phyloP scores from a whole-genome alignment of 2,329 filamentous ascomycete genomes.

The Sphaerulina populicola region DNA sequence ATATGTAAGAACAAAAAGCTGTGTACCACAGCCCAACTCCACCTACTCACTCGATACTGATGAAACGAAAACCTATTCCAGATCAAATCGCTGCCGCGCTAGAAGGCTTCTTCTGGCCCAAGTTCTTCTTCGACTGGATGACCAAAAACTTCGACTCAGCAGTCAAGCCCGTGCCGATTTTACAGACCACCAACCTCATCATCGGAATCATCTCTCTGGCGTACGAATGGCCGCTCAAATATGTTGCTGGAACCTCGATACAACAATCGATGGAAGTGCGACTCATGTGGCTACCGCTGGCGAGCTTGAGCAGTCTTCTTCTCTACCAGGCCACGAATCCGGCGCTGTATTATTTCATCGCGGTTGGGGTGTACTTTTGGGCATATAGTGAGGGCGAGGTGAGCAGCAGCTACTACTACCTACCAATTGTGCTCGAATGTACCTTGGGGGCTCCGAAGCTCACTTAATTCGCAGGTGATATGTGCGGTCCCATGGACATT shows the following conservation, averaged over 20 bases:
- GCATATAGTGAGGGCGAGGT: slow-evolving; percentile 97
- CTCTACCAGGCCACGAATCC: slow-evolving; percentile 90
- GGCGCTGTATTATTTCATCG: slow-evolving; percentile 83
- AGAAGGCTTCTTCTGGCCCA: slow-evolving; percentile 94
- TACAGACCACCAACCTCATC: slow-evolving; percentile 84
- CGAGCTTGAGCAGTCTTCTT: slow-evolving; percentile 63
- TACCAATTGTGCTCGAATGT: background rate
- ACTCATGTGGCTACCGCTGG: slow-evolving; percentile 72
- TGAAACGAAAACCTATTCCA: slow-evolving; percentile 33
- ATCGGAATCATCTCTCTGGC: slow-evolving; percentile 69
- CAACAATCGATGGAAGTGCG: slow-evolving; percentile 85
- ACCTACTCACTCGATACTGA: slow-evolving; percentile 1
- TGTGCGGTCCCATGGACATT: slow-evolving; percentile 45
- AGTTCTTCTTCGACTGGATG: slow-evolving; percentile 95
- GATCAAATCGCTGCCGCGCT: slow-evolving; percentile 80
- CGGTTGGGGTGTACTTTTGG: slow-evolving; percentile 86
- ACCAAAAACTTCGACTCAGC: slow-evolving; percentile 81
- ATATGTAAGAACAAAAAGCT: slow-evolving; percentile 48
- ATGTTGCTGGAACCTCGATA: slow-evolving; percentile 65
- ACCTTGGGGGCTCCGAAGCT: background rate
- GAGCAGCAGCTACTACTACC: slow-evolving; percentile 34
- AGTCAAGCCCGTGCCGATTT: slow-evolving; percentile 76
- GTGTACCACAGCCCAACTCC: background rate
- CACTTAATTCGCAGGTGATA: slow-evolving; percentile 33
- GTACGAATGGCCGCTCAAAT: slow-evolving; percentile 82